A percentile compares a stretch with the other conserved stretches of the same genome.
These are phyloP conservation scores for Pyricularia pennisetigena DNA, from an alignment of 2,329 filamentous ascomycete genomes.

Conservation along the genomic window DNA sequence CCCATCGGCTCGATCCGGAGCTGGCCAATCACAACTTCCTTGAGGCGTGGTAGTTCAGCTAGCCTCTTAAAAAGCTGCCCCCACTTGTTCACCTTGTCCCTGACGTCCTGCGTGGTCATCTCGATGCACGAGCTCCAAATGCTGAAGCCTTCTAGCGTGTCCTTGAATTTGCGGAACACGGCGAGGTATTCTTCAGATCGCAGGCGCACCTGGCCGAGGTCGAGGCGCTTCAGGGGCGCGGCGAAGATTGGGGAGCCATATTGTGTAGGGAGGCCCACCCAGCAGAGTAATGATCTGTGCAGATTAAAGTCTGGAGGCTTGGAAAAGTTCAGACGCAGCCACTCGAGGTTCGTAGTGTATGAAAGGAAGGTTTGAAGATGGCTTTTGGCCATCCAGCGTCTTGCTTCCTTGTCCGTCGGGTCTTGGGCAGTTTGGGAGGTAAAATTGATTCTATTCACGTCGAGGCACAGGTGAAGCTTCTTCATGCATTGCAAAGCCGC, in stretches of 20 bases:
- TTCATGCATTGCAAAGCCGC: slow-evolving; percentile 34
- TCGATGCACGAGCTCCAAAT: background rate
- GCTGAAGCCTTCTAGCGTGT: background rate
- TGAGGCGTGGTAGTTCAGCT: background rate
- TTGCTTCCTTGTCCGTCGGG: slow-evolving; percentile 10
- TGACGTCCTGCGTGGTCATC: background rate
- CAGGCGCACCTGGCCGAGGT: background rate
- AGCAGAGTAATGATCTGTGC: background rate
- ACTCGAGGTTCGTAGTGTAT: slow-evolving; percentile 30
- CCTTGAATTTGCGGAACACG: background rate
- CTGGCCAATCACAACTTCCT: background rate
- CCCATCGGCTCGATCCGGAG: background rate
- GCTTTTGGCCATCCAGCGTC: slow-evolving; percentile 10
- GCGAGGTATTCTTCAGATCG: background rate
- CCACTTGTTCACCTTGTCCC: background rate
- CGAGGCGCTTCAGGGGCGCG: slow-evolving; percentile 1
- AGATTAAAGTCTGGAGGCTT: background rate
- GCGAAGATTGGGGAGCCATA: background rate
- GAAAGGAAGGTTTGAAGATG: slow-evolving; percentile 25
- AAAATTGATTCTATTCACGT: slow-evolving; percentile 1
- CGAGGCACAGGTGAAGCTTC: slow-evolving; percentile 29
- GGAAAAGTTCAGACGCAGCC: slow-evolving; percentile 43
- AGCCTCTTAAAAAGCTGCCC: background rate
- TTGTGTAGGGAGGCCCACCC: background rate
- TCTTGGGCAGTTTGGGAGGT: background rate